A percentile compares a stretch with the other conserved stretches of the same genome.
Conservation (phyloP, 768 basidiomycete species). For the Brasilioporus rufonigricans region DNA sequence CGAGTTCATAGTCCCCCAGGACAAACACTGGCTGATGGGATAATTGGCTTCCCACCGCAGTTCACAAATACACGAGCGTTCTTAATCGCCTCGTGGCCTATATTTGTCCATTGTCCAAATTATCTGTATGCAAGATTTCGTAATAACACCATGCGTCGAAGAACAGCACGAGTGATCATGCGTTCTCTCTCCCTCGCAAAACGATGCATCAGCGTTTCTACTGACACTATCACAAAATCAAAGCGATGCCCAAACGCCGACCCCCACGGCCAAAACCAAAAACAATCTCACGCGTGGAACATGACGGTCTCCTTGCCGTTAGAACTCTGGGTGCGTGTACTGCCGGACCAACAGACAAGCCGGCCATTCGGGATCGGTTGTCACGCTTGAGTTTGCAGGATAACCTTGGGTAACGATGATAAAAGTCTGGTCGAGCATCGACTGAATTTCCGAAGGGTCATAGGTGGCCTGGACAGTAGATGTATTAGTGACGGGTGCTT, state of each 20-base stretch:
- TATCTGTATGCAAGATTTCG: no score
- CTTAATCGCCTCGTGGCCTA: no score
- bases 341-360: constrained; percentile 30
- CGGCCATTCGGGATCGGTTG: constrained; percentile 43
- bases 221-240: no score
- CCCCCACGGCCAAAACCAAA: constrained; percentile 2
- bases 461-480: constrained; percentile 41
- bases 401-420: constrained; percentile 42
- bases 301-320: background rate
- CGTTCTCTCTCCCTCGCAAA: no score
- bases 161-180: no score
- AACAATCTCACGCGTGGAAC: background rate
- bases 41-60: no score
- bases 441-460: constrained; percentile 34
- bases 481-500: constrained; percentile 37
- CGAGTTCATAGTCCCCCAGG: no score
- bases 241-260: background rate
- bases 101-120: no score
- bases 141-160: no score
- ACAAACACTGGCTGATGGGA: no score
- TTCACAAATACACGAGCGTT: no score
- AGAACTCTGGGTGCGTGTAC: background rate
- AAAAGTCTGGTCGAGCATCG: constrained; percentile 47
- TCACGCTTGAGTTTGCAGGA: constrained; percentile 22
- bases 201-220: no score